These are phyloP conservation scores for Apiotrichum gracile DNA, from an alignment of 1,284 basidiomycete genomes.

Conservation along the genomic window DNA sequence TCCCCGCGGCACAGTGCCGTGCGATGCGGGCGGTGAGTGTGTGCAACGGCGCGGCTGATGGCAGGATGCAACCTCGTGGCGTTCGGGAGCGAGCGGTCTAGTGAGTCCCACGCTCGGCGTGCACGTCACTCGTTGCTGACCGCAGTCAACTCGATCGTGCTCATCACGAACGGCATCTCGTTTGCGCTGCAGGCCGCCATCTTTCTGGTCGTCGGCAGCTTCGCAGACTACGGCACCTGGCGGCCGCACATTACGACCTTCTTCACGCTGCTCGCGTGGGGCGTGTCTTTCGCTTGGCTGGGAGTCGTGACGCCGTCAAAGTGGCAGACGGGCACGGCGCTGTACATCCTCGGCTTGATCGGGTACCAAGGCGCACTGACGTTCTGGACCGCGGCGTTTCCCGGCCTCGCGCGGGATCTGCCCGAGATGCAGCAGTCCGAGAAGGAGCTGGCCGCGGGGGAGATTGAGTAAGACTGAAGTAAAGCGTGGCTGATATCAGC, in stretches of 20 bases:
- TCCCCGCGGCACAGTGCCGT: slow-evolving; percentile 25
- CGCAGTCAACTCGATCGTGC: slow-evolving; percentile 23
- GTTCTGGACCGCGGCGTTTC: slow-evolving; percentile 25
- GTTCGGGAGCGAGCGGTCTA: slow-evolving; percentile 28
- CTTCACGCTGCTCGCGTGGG: slow-evolving; percentile 71
- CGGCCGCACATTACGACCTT: slow-evolving; percentile 52
- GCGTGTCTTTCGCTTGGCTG: slow-evolving; percentile 51
- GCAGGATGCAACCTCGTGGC: slow-evolving; percentile 31
- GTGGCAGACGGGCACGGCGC: slow-evolving; percentile 20
- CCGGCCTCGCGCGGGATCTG: slow-evolving; percentile 18
- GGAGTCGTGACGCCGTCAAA: slow-evolving; percentile 46
- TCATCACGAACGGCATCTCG: slow-evolving; percentile 21
- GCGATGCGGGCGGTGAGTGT: slow-evolving; percentile 19
- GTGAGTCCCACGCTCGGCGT: too few relatives aligned
- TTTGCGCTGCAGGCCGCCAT: slow-evolving; percentile 22
- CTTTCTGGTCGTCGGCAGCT: slow-evolving; percentile 18
- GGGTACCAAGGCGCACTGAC: slow-evolving; percentile 60
- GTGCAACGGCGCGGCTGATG: slow-evolving; percentile 4
- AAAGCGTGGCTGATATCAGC: slow-evolving; percentile 55
- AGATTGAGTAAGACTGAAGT: slow-evolving; percentile 12
- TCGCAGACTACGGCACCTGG: slow-evolving; percentile 26
- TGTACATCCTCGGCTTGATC: slow-evolving; percentile 51
- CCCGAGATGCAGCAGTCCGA: slow-evolving; percentile 22
- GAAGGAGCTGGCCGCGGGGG: slow-evolving; percentile 11
- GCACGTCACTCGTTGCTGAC: too few relatives aligned